Conservation (phyloP, 2,329 filamentous ascomycete genomes). For the Diplodia sapinea region DNA sequence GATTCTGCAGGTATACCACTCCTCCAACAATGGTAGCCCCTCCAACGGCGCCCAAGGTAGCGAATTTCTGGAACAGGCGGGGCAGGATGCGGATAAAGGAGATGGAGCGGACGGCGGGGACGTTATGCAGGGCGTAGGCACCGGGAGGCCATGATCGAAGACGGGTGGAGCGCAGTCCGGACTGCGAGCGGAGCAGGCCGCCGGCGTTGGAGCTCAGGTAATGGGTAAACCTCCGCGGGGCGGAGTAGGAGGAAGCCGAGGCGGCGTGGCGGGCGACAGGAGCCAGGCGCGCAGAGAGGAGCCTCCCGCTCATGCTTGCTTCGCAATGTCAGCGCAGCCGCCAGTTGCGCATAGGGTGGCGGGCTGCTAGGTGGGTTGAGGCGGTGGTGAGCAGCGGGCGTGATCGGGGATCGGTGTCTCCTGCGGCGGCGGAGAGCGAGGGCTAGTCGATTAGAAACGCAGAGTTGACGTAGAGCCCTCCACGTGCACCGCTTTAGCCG, state of each 20-base stretch:
- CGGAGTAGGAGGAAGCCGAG: slow-evolving; percentile 32
- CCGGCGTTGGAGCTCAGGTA: slow-evolving; percentile 64
- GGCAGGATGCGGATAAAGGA: slow-evolving; percentile 76
- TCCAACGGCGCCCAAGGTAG: slow-evolving; percentile 86
- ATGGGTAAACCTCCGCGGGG: slow-evolving; percentile 66
- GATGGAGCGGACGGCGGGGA: slow-evolving; percentile 66
- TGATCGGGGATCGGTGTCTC: slow-evolving; percentile 22
- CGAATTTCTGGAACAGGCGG: slow-evolving; percentile 87
- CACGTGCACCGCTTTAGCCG: slow-evolving; percentile 30
- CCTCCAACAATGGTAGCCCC: slow-evolving; percentile 86
- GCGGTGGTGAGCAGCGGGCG: slow-evolving; percentile 20
- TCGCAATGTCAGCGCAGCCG: slow-evolving; percentile 27
- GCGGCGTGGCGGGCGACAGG: slow-evolving; percentile 65
- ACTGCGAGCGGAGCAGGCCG: slow-evolving; percentile 67
- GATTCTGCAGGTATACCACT: slow-evolving; percentile 92
- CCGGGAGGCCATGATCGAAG: slow-evolving; percentile 71
- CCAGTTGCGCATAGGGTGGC: slow-evolving; percentile 15
- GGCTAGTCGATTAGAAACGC: neutral
- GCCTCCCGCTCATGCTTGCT: slow-evolving; percentile 70
- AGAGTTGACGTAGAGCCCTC: slow-evolving; percentile 30
- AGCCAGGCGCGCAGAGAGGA: slow-evolving; percentile 74
- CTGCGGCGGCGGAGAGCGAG: slow-evolving; percentile 17
- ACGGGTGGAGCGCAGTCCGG: slow-evolving; percentile 46
- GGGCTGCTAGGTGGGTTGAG: neutral
- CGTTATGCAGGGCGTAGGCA: slow-evolving; percentile 81